Percentiles rank a stretch among this genome's conserved stretches.
These are phyloP conservation scores for Biancaea sappan DNA, from an alignment of 306 rosid species.

Conservation along the genomic window DNA sequence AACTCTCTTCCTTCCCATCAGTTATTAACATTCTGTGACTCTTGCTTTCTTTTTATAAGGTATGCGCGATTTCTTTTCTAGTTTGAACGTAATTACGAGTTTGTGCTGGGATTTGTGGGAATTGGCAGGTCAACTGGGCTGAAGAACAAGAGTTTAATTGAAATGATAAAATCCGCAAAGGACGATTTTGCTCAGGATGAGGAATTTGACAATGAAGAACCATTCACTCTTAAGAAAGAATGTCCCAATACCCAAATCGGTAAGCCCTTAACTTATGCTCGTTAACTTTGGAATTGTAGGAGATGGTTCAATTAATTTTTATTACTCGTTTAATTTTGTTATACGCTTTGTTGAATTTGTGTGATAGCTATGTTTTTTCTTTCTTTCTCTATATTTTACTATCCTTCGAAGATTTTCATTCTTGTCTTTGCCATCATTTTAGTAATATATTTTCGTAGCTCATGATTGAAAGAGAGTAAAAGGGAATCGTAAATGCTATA, in stretches of 20 bases:
- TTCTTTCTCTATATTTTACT: neutral
- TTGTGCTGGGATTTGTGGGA: conserved; percentile 24
- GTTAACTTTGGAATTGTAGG: neutral
- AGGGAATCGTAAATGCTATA: neutral
- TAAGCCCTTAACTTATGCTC: conserved; percentile 17
- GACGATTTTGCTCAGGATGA: conserved; percentile 51
- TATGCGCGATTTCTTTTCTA: too few relatives aligned
- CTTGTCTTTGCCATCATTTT: neutral
- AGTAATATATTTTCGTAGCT: neutral
- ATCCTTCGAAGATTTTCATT: neutral
- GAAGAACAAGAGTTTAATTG: conserved; percentile 77
- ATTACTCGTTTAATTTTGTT: neutral
- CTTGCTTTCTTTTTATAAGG: conserved; percentile 4
- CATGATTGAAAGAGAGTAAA: neutral
- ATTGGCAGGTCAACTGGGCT: conserved; percentile 63
- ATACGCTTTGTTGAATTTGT: neutral
- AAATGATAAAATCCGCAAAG: conserved; percentile 82
- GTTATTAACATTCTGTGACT: conserved; percentile 51
- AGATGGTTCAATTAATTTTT: neutral
- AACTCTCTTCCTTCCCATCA: conserved; percentile 67
- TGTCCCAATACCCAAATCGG: conserved; percentile 53
- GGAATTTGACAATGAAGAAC: conserved; percentile 63
- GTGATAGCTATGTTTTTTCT: neutral
- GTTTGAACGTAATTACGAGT: too few relatives aligned
- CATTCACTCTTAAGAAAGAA: conserved; percentile 68